Percentiles rank a stretch among this genome's conserved stretches.
phyloP scores from a whole-genome alignment of 73 alveolate genomes.

The Paramecium primaurelia region DNA sequence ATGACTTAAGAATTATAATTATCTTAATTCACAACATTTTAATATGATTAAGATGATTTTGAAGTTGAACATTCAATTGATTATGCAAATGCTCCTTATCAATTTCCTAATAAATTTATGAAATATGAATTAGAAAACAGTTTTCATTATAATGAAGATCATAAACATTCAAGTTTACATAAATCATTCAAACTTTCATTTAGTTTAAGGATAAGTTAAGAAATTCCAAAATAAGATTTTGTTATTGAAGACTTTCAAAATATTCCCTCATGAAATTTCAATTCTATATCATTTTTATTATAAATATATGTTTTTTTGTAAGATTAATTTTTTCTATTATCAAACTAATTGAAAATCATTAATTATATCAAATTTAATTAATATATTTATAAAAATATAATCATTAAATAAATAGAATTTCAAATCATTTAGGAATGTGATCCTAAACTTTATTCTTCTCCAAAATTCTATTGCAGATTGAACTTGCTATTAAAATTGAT shows the following conservation, averaged over 20 bases:
- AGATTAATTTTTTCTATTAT: not conserved
- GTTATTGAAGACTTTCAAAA: not conserved
- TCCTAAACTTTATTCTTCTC: not conserved
- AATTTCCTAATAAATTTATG: not conserved
- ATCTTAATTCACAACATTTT: not conserved
- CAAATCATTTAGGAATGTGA: not conserved
- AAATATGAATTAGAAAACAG: not conserved
- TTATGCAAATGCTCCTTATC: not conserved
- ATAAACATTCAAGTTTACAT: not conserved
- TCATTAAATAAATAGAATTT: not conserved
- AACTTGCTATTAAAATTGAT: not conserved
- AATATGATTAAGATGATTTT: not conserved
- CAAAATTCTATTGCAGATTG: not conserved
- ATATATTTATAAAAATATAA: too few species aligned
- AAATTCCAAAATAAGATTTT: not conserved
- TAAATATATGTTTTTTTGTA: not conserved
- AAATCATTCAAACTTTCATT: not conserved
- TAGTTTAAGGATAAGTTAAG: not conserved
- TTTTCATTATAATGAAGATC: not conserved
- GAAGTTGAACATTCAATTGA: constrained; percentile 16
- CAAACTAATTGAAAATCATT: not conserved
- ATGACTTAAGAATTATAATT: not conserved
- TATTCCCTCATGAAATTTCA: not conserved
- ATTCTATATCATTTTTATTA: not conserved
- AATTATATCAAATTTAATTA: not conserved